Evolutionary conservation across 495 filamentous ascomycete species (phyloP).

Genomic region (Cetradonia linearis): DNA sequence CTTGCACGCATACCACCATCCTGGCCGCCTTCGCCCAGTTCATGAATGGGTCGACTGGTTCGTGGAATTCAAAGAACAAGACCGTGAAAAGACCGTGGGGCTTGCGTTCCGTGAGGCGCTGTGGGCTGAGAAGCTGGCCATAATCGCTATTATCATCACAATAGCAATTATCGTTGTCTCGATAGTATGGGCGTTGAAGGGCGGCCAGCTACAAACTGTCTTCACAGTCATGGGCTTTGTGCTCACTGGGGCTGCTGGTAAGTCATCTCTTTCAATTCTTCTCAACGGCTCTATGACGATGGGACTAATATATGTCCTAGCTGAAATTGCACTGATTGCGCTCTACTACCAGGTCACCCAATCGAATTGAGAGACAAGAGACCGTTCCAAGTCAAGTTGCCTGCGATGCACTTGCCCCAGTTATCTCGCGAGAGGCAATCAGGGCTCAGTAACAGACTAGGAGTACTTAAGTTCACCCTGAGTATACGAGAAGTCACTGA

Average conservation of each 20-base stretch:
- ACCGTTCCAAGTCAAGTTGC: background rate
- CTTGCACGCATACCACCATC: constrained; percentile 22
- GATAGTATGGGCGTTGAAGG: constrained; percentile 23
- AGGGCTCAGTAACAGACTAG: background rate
- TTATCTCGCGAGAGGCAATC: background rate
- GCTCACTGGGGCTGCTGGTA: constrained; percentile 21
- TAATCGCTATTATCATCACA: constrained; percentile 20
- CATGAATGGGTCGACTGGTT: constrained; percentile 27
- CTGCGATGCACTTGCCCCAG: background rate
- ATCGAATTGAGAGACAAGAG: background rate
- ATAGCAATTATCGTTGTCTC: constrained; percentile 24
- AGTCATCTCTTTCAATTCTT: background rate
- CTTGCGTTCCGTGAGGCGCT: constrained; percentile 25
- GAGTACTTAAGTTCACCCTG: too few relatives aligned
- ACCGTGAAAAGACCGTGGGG: constrained; percentile 14
- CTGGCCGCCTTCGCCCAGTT: constrained; percentile 15
- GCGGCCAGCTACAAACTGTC: constrained; percentile 25
- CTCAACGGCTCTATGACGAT: too few relatives aligned
- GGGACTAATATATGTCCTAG: constrained; percentile 8
- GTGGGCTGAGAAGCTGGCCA: constrained; percentile 24
- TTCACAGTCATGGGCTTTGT: constrained; percentile 28
- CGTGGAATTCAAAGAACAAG: constrained; percentile 17
- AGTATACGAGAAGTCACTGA: too few relatives aligned
- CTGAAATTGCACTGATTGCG: constrained; percentile 22
- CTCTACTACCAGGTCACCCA: constrained; percentile 23